Base-by-base conservation (phyloP, 441 rosid species). In the Syzygium syzygioides region DNA sequence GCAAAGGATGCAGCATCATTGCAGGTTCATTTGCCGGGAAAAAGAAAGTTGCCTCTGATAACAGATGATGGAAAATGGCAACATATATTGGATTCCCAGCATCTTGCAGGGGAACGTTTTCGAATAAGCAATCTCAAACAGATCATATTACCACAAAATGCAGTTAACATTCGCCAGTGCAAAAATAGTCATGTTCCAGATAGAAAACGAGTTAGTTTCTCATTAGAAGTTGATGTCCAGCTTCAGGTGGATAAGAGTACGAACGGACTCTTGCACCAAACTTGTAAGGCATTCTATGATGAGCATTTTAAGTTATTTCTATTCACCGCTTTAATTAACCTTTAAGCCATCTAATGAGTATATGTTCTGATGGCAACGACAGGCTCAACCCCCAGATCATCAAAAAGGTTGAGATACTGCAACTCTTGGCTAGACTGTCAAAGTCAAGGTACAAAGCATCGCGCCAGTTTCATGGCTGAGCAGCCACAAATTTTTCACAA, bases 191-290 rank as follows among this genome's bases (percentile, higher is more conserved):
- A 87, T 52, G 80, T 86, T 86, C 87, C 85, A 87, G 45, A 64
- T 34, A 91, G 92, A 91, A 95, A 94, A 92, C 89, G 86, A 54
- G 95, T 95, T 68, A 88, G 62, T 87, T 94, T 93, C 88, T 88
- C 54, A 45, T 79, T 94, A 54, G 93, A 91, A 88, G 87, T 88
- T 85, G 90, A 90, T 83, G 79, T 89, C 50, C 86, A 86, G 86
- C 90, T 86, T 88, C 90, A 86, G 57, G 86, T 79, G 90, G 85
- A 86, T 37, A 92, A 89, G 89, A 88, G 80, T 89, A 45, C 64
- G 28, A 62, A 53, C 56, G 71, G 41, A 90, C 83, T 90, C 86
- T 87, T 88, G 32, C 87, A 80, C 37, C 86, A 85, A 90, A 90
- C 86, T 37, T 19, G 94, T 93, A 91, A 91, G 91, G 79, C 56